These are phyloP conservation scores for Podospora sp. DNA, from an alignment of 495 filamentous ascomycete species.

Conservation along the genomic window DNA sequence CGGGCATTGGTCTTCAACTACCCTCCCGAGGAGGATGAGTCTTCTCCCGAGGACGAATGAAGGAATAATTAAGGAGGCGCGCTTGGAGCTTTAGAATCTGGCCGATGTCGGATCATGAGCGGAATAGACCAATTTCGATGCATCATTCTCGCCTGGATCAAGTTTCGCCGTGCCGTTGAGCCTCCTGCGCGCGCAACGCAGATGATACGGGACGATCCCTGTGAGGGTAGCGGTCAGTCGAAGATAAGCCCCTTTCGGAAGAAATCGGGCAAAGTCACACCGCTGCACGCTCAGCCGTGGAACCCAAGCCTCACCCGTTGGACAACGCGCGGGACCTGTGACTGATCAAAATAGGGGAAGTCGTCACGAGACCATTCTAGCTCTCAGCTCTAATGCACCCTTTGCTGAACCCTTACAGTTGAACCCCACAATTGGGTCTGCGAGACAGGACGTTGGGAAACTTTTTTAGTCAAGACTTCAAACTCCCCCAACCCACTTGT, in stretches of 20 bases:
- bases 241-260: background rate
- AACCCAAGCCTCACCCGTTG: background rate
- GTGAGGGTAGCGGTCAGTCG: background rate
- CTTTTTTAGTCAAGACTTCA: background rate
- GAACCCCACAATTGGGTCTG: background rate
- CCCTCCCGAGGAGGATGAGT: background rate
- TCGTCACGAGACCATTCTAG: background rate
- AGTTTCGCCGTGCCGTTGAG: background rate
- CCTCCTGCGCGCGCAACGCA: background rate
- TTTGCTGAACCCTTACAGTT: background rate
- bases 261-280: background rate
- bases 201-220: background rate
- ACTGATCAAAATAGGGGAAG: background rate
- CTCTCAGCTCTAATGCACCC: background rate
- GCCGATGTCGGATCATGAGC: background rate
- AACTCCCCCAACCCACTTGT: background rate
- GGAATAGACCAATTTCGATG: background rate
- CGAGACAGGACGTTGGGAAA: background rate
- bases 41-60: no score
- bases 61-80: background rate
- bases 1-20: conserved; percentile 31
- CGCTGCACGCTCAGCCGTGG: background rate
- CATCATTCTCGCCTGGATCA: background rate
- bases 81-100: background rate
- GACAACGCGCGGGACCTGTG: no score